Base-by-base conservation (phyloP, 768 basidiomycete genomes). In the Botryobasidium botryosum region DNA sequence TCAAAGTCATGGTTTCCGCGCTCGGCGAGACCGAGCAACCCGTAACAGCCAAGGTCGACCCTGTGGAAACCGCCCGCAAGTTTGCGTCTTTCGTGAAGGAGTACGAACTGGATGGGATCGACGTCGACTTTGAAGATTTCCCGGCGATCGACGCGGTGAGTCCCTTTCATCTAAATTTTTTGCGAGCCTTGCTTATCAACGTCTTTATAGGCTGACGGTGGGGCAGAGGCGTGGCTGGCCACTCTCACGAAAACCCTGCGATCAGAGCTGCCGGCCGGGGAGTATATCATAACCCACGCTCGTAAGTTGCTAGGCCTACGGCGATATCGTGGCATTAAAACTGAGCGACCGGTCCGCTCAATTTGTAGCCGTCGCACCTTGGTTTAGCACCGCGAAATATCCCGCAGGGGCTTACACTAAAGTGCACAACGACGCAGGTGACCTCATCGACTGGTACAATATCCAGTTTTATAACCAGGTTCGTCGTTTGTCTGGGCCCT, bases 101-200 rank as follows among this genome's bases (percentile, higher is more conserved):
- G 6, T 41, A 46, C 31, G 43, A 41, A 17, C 43, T 51, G 7
- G 50, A 48, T 26, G 36, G 50, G 20, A 42, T 47, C 37, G 47
- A 51, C 35, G 46, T 51, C 7, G 50, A 51, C 44, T 51, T 39
- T 28, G 50, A 51, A 27, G 50, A 48, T 23, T 44, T 51, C 29
- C 20, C 29, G 32, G 43, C 38, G 1, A 29, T 41, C 6, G 23
- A 6, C 5, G 6, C 6, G 35, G 23, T 17, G 7, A 13, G 10
- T 42, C 10, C 13, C 20, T 7, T 25, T 20, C 10, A 1, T 24
- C 8, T 8, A 8, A 13, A 39, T 8, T 39, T 13, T 21, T 39
- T 8, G 23, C 37, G 8, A 13, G 37, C 37, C 8, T 21, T 39
- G 13, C 23, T 39, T 10, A 10, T 12, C 10, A 39, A 10, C 8